Base-by-base conservation (phyloP, 2,329 filamentous ascomycete species). In the Diplodia mutila region DNA sequence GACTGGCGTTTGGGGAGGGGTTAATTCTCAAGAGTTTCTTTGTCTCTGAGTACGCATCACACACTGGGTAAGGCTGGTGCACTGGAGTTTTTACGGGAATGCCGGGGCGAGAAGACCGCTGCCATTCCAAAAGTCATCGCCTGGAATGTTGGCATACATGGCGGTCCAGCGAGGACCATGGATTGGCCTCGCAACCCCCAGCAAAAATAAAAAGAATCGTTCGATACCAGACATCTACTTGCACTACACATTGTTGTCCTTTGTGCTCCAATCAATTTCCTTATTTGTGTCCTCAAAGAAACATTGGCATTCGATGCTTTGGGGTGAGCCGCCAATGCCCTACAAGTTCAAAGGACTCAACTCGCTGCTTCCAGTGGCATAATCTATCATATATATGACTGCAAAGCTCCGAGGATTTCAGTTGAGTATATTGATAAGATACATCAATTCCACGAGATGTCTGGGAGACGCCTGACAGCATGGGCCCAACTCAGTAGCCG, bases 31-130 rank as follows among this genome's bases (percentile, higher is more conserved):
- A 66, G 23, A 66, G 39, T 59, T 66, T 37, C 42, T 54, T 65
- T 61, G 46, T 67, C 54, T 46, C 42, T 67, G 27, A 46, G 39
- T 27, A 51, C 34, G 55, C 54, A 67, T 61, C 65, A 29, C 29
- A 61, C 42, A 61, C 42, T 63, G 59, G 65, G 65, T 57, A 57
- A 59, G 65, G 54, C 34, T 52, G 65, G 65, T 67, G 55, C 54
- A 67, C 46, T 25, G 65, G 65, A 67, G 65, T 67, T 67, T 53
- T 42, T 65, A 42, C 18, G 65, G 54, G 32, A 57, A 34, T 39
- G 23, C 25, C 54, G 51, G n/a, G 64, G 51, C 11, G 25, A 39
- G 53, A 49, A 51, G 53, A 63, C 34, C 29, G 59, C 27, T 37
- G 27, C 34, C 46, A n/a, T 51, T 37, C 32, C 59, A 63, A 39